Evolutionary conservation across 345 rosid genomes (phyloP).

Genomic region (Hirschfeldia incana): DNA sequence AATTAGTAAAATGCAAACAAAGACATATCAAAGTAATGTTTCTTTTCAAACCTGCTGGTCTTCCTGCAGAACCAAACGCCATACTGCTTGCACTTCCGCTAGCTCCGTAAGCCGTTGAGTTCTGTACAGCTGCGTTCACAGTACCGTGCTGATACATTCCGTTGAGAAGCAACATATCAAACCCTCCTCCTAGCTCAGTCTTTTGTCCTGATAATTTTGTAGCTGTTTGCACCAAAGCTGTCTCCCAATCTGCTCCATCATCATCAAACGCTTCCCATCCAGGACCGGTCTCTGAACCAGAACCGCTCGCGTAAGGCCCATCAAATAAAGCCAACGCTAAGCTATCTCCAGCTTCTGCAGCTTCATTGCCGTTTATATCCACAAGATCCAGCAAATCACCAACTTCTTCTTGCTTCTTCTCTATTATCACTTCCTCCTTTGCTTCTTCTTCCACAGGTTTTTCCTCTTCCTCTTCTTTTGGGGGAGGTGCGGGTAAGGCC

Average conservation of each 20-base stretch:
- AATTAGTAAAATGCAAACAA: neutral
- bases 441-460: neutral
- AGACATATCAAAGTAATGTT: neutral
- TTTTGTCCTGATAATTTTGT: neutral
- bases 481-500: neutral
- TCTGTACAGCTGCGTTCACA: neutral
- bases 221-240: neutral
- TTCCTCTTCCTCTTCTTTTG: neutral
- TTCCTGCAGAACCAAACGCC: constrained; percentile 1
- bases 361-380: neutral
- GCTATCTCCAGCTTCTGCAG: neutral
- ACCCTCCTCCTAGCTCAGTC: neutral
- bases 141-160: neutral
- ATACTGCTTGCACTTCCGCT: neutral
- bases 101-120: neutral
- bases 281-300: neutral
- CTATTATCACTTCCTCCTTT: neutral
- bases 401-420: neutral
- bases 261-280: neutral
- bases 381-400: neutral
- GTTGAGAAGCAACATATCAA: neutral
- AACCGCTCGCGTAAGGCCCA: neutral
- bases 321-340: neutral
- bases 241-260: neutral
- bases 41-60: neutral